Percentiles rank a stretch among this genome's conserved stretches.
Conservation (phyloP, 2,329 filamentous ascomycete species). For the Diaporthe ilicicola region DNA sequence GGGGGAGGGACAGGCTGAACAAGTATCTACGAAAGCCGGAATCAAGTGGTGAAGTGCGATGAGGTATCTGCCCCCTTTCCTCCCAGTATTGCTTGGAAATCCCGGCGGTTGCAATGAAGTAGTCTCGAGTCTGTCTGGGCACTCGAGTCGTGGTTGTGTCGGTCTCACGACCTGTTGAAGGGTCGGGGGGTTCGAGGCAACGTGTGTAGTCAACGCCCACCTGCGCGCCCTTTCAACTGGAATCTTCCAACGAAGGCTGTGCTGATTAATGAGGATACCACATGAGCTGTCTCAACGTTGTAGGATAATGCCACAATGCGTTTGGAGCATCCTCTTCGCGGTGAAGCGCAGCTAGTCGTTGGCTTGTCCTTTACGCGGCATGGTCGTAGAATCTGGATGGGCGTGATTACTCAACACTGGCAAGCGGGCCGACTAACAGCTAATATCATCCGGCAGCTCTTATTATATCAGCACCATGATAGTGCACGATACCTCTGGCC, state of each 20-base stretch:
- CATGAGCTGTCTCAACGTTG: neutral
- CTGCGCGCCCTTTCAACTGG: neutral
- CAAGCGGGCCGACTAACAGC: slow-evolving; percentile 11
- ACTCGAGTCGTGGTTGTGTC: neutral
- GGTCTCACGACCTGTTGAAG: neutral
- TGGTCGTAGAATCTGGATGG: neutral
- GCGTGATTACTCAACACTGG: slow-evolving; percentile 25
- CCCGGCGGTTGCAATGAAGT: neutral
- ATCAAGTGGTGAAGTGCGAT: neutral
- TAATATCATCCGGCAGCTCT: neutral
- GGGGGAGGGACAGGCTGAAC: neutral
- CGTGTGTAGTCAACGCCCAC: neutral
- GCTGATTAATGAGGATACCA: slow-evolving; percentile 15
- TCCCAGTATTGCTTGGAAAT: neutral
- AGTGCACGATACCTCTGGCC: neutral
- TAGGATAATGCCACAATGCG: neutral
- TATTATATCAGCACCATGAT: neutral
- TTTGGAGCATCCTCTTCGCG: neutral
- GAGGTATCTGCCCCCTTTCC: neutral
- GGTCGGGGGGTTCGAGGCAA: neutral
- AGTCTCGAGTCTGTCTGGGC: neutral
- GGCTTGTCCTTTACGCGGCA: neutral
- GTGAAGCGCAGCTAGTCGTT: neutral
- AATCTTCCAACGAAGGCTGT: neutral
- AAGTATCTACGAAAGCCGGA: neutral